Base-by-base conservation (phyloP, 169 alveolate genomes). In the Eimeria brunetti region DNA sequence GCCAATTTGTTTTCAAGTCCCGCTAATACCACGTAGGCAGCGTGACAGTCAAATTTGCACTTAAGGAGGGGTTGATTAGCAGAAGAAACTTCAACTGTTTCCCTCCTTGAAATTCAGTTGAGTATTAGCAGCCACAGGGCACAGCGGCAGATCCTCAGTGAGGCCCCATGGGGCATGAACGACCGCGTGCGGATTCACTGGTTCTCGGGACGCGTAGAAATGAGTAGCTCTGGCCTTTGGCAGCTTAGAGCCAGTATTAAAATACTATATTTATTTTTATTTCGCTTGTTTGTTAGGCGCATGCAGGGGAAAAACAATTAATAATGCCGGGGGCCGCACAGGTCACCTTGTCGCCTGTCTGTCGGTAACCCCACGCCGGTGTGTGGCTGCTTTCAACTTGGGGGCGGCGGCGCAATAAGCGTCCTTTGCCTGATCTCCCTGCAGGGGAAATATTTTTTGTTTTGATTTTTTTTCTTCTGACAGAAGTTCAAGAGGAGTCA, bases 301-400 rank as follows among this genome's bases (percentile, higher is more conserved):
- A 8, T n/a, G 46, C 2, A 6, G 30, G 16, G 1, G n/a, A 46
- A 76, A 46, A 44, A 12, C 64, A 5, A 5, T 38, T 46, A 76
- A 46, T 46, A n/a, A 46, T n/a, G 62, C 9, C n/a, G 58, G 64
- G 53, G 44, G 36, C 86, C 0, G 86, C 86, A 76, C 58, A 46
- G 86, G 64, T 46, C 58, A 76, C 36, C 62, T 8, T 49, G 86
- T 36, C 62, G 64, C 86, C 86, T 76, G 86, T 46, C 67, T 76
- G 86, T 76, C 86, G 60, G 86, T 76, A 44, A 76, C 86, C 86
- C 86, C 86, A 76, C 86, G 86, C 64, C 86, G 86, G 64, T 76
- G 81, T 36, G 81, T 71, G 64, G 86, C 86, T 76, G 86, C 22
- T 38, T 76, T 76, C 64, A 12, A 27, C 41, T 46, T 20, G 56